These are phyloP conservation scores for Coniferiporia weirii DNA, from an alignment of 1,284 basidiomycete genomes.

Conservation along the genomic window DNA sequence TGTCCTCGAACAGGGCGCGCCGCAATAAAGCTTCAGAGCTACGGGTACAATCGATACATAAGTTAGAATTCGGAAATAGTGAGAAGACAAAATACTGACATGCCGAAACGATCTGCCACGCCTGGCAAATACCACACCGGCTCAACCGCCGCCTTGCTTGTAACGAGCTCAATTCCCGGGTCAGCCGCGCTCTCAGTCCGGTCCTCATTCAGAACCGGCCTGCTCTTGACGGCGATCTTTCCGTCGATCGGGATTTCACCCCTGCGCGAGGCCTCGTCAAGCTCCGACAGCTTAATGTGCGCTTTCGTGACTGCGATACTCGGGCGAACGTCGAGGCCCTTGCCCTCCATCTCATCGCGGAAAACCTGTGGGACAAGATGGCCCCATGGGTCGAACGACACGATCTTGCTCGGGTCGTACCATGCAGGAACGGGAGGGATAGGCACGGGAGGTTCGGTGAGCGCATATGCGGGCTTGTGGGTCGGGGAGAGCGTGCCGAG, in stretches of 20 bases:
- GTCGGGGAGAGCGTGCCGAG: slow-evolving; percentile 84
- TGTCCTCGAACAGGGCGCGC: slow-evolving; percentile 90
- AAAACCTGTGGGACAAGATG: slow-evolving; percentile 84
- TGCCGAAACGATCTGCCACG: slow-evolving; percentile 84
- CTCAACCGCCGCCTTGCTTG: slow-evolving; percentile 87
- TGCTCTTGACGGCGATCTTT: slow-evolving; percentile 70
- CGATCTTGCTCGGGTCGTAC: slow-evolving; percentile 81
- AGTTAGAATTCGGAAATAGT: slow-evolving; percentile 1
- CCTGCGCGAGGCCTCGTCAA: slow-evolving; percentile 75
- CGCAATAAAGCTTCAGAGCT: slow-evolving; percentile 83
- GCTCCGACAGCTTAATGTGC: slow-evolving; percentile 86
- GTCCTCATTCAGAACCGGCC: slow-evolving; percentile 56
- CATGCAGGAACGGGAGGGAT: slow-evolving; percentile 81
- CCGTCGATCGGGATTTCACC: slow-evolving; percentile 81
- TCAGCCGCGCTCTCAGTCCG: slow-evolving; percentile 53
- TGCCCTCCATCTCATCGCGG: slow-evolving; percentile 57
- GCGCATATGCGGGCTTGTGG: slow-evolving; percentile 82
- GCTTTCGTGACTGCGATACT: slow-evolving; percentile 89
- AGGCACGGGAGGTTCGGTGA: slow-evolving; percentile 85
- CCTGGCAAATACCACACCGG: slow-evolving; percentile 95
- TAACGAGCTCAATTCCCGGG: slow-evolving; percentile 81
- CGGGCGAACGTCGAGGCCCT: slow-evolving; percentile 76
- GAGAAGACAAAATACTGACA: slow-evolving; percentile 46
- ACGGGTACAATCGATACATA: slow-evolving; percentile 17
- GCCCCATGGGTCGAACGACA: slow-evolving; percentile 93